A percentile compares a stretch with the other conserved stretches of the same genome.
Evolutionary conservation across 805 yeast species (phyloP).

Genomic region (Hanseniaspora vineae): DNA sequence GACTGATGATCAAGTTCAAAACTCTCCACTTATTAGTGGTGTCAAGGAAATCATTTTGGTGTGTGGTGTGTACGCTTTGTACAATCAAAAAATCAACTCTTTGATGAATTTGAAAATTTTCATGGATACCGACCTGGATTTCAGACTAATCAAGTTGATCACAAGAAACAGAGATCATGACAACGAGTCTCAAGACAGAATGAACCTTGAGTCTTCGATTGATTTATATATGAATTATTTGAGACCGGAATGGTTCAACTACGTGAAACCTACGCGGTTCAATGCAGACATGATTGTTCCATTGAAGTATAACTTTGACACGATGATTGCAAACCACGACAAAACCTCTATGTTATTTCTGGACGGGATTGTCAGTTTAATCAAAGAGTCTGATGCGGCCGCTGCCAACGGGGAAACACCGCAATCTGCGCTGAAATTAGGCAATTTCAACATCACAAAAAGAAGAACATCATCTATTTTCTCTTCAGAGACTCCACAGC

Average conservation of each 20-base stretch:
- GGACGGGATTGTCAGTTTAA: slow-evolving; percentile 21
- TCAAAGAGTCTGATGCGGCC: slow-evolving; percentile 10
- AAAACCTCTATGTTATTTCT: slow-evolving; percentile 19
- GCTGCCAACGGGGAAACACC: slow-evolving; percentile 1
- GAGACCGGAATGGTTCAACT: slow-evolving; percentile 20
- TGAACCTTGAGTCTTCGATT: slow-evolving; percentile 3
- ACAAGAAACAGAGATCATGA: slow-evolving; percentile 7
- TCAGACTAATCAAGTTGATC: slow-evolving; percentile 71
- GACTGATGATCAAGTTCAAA: not conserved
- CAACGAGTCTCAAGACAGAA: not conserved
- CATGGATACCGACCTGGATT: slow-evolving; percentile 76
- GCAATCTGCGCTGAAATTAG: not conserved
- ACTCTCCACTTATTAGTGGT: slow-evolving; percentile 6
- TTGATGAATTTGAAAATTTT: slow-evolving; percentile 57
- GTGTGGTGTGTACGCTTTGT: slow-evolving; percentile 73
- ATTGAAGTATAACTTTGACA: not conserved
- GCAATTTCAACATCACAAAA: not conserved
- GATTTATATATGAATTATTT: slow-evolving; percentile 16
- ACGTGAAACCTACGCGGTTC: slow-evolving; percentile 19
- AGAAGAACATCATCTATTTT: slow-evolving; percentile 2
- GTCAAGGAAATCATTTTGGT: slow-evolving; percentile 33
- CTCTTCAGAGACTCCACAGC: slow-evolving; percentile 2
- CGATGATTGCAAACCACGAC: slow-evolving; percentile 11
- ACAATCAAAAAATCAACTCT: slow-evolving; percentile 41
- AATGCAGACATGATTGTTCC: slow-evolving; percentile 23